Conservation (phyloP, 2,329 filamentous ascomycete genomes). For the Diaporthe helianthi region DNA sequence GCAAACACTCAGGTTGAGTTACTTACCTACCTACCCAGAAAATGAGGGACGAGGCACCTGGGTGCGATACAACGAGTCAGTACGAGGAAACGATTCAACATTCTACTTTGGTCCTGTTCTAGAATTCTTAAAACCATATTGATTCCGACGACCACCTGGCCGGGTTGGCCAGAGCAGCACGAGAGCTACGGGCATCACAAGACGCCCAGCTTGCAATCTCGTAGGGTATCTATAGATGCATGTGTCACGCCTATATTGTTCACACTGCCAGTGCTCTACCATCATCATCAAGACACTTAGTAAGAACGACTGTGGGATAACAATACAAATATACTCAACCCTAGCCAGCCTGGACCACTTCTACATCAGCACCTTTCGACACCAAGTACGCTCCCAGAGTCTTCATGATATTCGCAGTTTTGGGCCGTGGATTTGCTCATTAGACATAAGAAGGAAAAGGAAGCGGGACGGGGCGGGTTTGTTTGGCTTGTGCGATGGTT, state of each 20-base stretch:
- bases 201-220: neutral
- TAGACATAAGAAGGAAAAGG: too few species aligned
- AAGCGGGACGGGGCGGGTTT: too few species aligned
- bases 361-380: neutral
- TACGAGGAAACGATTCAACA: neutral
- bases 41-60: too few species aligned
- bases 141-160: neutral
- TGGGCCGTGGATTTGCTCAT: neutral
- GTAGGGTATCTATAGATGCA: too few species aligned
- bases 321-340: neutral
- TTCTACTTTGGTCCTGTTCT: neutral
- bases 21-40: too few species aligned
- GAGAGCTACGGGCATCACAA: neutral
- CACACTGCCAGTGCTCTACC: too few species aligned
- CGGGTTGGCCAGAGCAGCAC: too few species aligned
- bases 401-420: neutral
- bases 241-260: neutral
- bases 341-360: neutral
- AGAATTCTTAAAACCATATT: neutral
- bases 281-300: neutral
- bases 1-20: neutral
- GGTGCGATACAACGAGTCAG: neutral
- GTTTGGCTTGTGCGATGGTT: neutral
- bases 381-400: neutral
- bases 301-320: too few species aligned